Conservation (phyloP, 495 filamentous ascomycete genomes). For the Lasiosphaeria ovina region DNA sequence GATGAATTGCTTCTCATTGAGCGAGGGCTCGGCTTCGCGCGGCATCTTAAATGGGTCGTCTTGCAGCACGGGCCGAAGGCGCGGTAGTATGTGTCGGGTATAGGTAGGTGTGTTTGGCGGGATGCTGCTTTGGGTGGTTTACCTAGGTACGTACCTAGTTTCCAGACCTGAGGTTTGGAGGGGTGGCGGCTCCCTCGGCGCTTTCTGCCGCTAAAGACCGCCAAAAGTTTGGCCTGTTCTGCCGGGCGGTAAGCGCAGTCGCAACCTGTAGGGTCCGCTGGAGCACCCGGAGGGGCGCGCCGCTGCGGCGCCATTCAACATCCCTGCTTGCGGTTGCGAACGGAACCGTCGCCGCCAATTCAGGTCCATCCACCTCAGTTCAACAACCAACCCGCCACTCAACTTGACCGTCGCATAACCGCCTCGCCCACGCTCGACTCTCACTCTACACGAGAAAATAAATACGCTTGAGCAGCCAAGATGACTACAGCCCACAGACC, state of each 20-base stretch:
- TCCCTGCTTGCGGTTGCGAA: not conserved
- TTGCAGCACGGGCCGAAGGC: slow-evolving; percentile 1
- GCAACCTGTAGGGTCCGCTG: slow-evolving; percentile 1
- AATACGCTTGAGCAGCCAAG: not conserved
- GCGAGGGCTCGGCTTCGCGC: slow-evolving; percentile 80
- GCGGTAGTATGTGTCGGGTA: no score
- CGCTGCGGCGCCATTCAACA: not conserved
- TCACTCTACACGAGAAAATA: not conserved
- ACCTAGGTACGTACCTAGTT: no score
- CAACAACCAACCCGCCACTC: no score
- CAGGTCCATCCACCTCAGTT: no score
- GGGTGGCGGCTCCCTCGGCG: slow-evolving; percentile 13
- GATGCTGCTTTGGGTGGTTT: no score
- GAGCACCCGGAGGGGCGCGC: not conserved
- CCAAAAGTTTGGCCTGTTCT: slow-evolving; percentile 29
- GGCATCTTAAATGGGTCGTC: slow-evolving; percentile 59
- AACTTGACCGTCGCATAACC: no score
- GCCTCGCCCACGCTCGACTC: no score
- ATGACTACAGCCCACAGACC: slow-evolving; percentile 85
- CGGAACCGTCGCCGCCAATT: not conserved
- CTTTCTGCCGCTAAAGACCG: slow-evolving; percentile 32
- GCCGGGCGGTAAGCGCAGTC: slow-evolving; percentile 21
- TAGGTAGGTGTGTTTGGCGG: no score
- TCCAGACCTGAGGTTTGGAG: not conserved
- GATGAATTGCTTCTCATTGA: slow-evolving; percentile 74